phyloP scores from a whole-genome alignment of 257 asterid species.

The Thymus quinquecostatus region DNA sequence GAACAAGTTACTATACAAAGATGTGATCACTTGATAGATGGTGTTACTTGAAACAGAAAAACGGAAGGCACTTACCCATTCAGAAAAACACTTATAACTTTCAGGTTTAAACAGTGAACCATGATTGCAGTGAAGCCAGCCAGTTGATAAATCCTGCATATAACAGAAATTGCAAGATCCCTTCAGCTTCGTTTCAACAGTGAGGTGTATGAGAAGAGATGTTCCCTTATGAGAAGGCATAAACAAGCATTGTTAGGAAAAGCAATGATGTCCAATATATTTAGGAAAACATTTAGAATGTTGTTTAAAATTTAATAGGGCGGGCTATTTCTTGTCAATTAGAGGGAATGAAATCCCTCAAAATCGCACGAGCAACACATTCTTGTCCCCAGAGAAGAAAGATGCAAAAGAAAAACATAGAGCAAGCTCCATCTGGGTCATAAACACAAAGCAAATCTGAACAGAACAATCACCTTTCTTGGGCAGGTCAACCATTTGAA shows the following conservation, averaged over 20 bases:
- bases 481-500: slow-evolving; percentile 92
- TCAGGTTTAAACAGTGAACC: slow-evolving; percentile 71
- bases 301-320: slow-evolving; percentile 1
- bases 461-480: slow-evolving; percentile 60
- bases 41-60: background rate
- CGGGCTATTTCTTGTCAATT: background rate
- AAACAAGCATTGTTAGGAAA: background rate
- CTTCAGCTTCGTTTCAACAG: background rate
- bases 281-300: background rate
- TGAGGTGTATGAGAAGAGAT: background rate
- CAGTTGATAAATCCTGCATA: slow-evolving; percentile 76
- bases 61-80: slow-evolving; percentile 50
- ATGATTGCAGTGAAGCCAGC: slow-evolving; percentile 91
- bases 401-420: background rate
- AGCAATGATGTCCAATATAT: background rate
- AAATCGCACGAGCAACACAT: background rate
- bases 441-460: slow-evolving; percentile 2
- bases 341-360: background rate
- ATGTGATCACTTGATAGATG: background rate
- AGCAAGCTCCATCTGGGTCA: slow-evolving; percentile 26
- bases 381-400: slow-evolving; percentile 3
- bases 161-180: slow-evolving; percentile 7
- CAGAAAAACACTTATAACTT: slow-evolving; percentile 55
- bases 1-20: slow-evolving; percentile 2
- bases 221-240: background rate